Base-by-base conservation (phyloP, 164 flowering plant genomes). In the Vitis rupestris region DNA sequence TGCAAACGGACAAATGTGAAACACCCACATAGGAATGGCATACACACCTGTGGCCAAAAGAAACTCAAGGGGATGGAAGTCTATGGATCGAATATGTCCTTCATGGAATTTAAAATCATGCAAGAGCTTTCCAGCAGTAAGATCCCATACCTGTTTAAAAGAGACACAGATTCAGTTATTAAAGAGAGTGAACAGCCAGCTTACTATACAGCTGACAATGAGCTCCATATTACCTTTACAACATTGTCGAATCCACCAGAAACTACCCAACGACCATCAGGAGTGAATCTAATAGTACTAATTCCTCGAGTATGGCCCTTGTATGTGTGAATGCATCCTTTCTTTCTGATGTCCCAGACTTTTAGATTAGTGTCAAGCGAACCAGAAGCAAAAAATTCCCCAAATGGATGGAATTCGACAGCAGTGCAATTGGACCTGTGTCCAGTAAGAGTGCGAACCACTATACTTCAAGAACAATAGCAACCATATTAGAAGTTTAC, bases 231-330 rank as follows among this genome's bases (percentile, higher is more conserved):
- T 82, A 92, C 98, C 93, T 92, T 92, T 2, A 92, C 96, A 62
- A 77, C 78, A 77, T 88, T 90, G 71, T 92, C 98, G 50, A 75
- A 71, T 75, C 98, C 98, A 71, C 98, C 98, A 74, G 98, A 90
- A 66, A 92, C 98, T 52, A 92, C 87, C 98, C 98, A 92, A 55
- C 98, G 96, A 75, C 98, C 98, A 88, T 92, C 98, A 63, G 98
- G 98, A 61, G 84, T 79, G 75, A 92, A 92, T 74, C 77, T 84
- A 52, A 92, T 85, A 15, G 90, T 86, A 72, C 83, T 80, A 68
- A 92, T 74, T 63, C 90, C 91, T 71, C 76, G 86, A 61, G 85
- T 83, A 37, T 92, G 98, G 59, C 98, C 98, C 78, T 88, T 89
- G 74, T 92, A 92, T 2, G 96, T 92, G 79, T 92, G 96, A 73